Base-by-base conservation (phyloP, 768 basidiomycete species). In the Gyrodon lividus region DNA sequence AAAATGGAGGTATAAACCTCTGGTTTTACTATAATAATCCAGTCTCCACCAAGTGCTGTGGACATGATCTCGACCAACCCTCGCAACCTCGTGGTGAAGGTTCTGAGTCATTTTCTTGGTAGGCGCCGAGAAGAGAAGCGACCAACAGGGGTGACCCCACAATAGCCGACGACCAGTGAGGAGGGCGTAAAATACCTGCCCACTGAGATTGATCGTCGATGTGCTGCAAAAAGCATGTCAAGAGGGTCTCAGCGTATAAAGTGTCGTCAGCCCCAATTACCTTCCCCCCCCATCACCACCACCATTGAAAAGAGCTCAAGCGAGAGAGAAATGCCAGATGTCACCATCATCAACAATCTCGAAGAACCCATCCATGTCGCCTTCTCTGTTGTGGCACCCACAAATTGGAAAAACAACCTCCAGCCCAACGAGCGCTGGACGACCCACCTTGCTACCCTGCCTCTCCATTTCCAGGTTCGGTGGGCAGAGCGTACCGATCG, bases 311-410 rank as follows among this genome's bases (percentile, higher is more conserved):
- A 35, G 22, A n/a, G n/a, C n/a, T n/a, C n/a, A n/a, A n/a, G n/a
- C n/a, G n/a, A n/a, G 30, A 45, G 3, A 26, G 28, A 31, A 2
- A 59, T 61, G 60, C 60, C 60, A 0, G 51, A 62, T 24, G 43
- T 62, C 3, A 61, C 61, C 6, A 51, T 63, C 7, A 37, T 53
- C 28, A 64, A 63, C 16, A 24, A 61, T 26, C 53, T 63, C 7
- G 48, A 55, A 5, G 54, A 63, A 42, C 20, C 54, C 7, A 55
- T 63, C 26, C 62, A 65, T 2, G 39, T 63, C 0, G 54, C 62
- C 0, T 63, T 65, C 37, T 64, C 52, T 30, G 30, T 65, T n/a
- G 33, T 20, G 2, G 56, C 54, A 4, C 56, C 56, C 1, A 41
- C 46, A 2, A 37, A 43, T 17, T 57, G 56, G 56, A 62, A 52